Conservation (phyloP, 306 rosid genomes). For the Inga laurina region DNA sequence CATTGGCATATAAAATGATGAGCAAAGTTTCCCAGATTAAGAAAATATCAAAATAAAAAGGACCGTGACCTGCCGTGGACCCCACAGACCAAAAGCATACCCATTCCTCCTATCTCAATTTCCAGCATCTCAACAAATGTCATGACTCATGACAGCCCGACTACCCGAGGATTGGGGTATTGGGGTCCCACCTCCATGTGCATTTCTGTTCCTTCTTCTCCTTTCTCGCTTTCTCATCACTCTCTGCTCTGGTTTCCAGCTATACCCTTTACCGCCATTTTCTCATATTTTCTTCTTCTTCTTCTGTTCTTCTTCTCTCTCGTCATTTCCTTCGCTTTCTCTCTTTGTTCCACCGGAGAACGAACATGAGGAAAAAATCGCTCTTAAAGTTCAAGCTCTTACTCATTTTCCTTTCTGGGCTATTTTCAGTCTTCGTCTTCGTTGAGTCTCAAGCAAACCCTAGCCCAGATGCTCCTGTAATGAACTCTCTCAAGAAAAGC, state of each 20-base stretch:
- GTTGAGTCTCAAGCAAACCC: constrained; percentile 49
- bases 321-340: background rate
- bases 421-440: constrained; percentile 29
- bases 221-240: background rate
- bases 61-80: background rate
- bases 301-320: no score
- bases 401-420: constrained; percentile 25
- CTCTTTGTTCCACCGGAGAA: background rate
- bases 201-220: background rate
- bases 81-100: background rate
- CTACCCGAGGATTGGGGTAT: constrained; percentile 31
- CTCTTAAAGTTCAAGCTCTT: constrained; percentile 30
- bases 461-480: constrained; percentile 49
- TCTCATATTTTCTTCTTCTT: background rate
- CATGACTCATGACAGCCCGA: background rate
- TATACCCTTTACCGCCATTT: background rate
- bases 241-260: constrained; percentile 12
- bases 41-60: background rate
- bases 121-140: constrained; percentile 26
- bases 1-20: no score
- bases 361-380: constrained; percentile 37
- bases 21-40: background rate
- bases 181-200: constrained; percentile 57
- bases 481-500: constrained; percentile 58
- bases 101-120: background rate